Base-by-base conservation (phyloP, 2,329 filamentous ascomycete species). In the Fusarium virguliforme region DNA sequence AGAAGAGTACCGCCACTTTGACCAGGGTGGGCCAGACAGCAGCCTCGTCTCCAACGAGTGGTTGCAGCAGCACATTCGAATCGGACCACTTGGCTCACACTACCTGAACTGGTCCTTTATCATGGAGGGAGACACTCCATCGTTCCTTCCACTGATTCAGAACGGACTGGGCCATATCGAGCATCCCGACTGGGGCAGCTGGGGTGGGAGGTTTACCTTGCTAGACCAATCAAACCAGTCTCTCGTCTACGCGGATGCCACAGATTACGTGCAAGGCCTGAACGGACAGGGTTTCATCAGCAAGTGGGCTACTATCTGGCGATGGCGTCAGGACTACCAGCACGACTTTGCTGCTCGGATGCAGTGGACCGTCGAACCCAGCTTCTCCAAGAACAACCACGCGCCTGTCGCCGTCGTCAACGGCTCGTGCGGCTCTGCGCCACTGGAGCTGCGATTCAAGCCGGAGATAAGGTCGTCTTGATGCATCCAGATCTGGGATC, bases 51-150 rank as follows among this genome's bases (percentile, higher is more conserved):
- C 81, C 4, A 82, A 84, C 46, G 78, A 81, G 6, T 89, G 87
- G 86, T 76, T 88, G 43, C 80, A 81, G 30, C 76, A 84, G 46
- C 81, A 88, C 68, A 85, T 89, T 55, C 86, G 88, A 62, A 81
- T 87, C 32, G 78, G 79, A 3, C 73, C 76, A 1, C 68, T 88
- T 5, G 85, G 84, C 2, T 64, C 69, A 0, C 57, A 60, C 22
- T 86, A 86, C 64, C 83, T 83, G 0, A 75, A 85, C 60, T 82
- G 82, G 43, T 74, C 81, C 9, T 88, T 81, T 68, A 86, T 86
- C 58, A 81, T 83, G 48, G 87, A 89, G 72, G 83, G 84, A 22
- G 85, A 85, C 62, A 84, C 83, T 3, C 85, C 85, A 0, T 83
- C 84, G 0, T 83, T 86, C 53, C 78, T 87, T 13, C 85, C 84